Base-by-base conservation (phyloP, 805 yeast genomes). In the Barnettozyma populi region DNA sequence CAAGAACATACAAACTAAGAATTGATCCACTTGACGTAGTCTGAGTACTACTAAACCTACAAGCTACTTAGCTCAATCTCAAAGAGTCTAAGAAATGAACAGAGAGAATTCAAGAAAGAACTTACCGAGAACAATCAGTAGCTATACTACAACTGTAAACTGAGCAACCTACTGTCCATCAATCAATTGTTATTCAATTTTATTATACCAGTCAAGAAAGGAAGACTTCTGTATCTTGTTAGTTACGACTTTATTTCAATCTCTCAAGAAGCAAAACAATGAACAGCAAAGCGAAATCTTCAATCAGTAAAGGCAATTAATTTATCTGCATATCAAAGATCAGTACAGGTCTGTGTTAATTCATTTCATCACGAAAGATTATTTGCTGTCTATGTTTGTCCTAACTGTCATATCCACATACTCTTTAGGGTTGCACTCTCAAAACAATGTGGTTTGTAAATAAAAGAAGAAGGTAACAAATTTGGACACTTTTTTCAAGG, bases 311-410 rank as follows among this genome's bases (percentile, higher is more conserved):
- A 57, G 69, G 70, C 70, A 68, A 66, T 35, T 57, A 49, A 52
- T 57, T 62, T 65, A 53, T 66, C 71, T 59, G 67, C 69, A 67
- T 48, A 38, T 49, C 54, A 51, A 50, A 52, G 60, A 63, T 75
- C 76, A 72, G 80, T 73, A 73, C 80, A 76, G 80, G 80, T 76
- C 80, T 76, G 80, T 76, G 79, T 66, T 64, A 64, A 67, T 70
- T 64, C 67, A 51, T 68, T 53, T 73, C 76, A 71, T 72, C 76
- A 70, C 57, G 38, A 49, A 46, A 40, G 41, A 25, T 23, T 18
- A n/a, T 11, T n/a, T 7, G 19, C 19, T 14, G 23, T 35, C 20
- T 35, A 16, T 35, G 32, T 29, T n/a, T 23, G 24, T 18, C 41
- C 24, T 31, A 38, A 21, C 8, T 38, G 24, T 18, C 18, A 10